Evolutionary conservation across 75 land plant genomes (phyloP).

Genomic region (Sequoia sempervirens): DNA sequence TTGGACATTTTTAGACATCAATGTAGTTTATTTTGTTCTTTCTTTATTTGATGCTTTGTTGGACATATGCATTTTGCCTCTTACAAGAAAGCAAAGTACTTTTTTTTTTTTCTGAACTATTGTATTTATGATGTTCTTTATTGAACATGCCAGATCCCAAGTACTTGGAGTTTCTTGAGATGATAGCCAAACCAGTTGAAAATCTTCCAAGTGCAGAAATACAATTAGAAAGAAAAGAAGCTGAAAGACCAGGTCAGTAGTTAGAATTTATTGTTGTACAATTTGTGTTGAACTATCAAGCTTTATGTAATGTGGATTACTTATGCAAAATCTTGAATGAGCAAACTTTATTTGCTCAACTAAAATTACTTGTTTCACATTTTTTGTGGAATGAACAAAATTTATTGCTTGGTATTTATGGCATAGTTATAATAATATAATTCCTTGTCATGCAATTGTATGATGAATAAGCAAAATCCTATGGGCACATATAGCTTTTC

Average conservation of each 20-base stretch:
- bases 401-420: background rate
- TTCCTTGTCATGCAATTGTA: background rate
- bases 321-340: background rate
- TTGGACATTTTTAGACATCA: background rate
- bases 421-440: background rate
- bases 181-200: slow-evolving; percentile 30
- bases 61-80: background rate
- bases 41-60: background rate
- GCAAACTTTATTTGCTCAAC: background rate
- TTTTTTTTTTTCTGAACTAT: background rate
- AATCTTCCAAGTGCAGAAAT: slow-evolving; percentile 46
- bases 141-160: slow-evolving; percentile 26
- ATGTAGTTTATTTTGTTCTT: background rate
- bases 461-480: background rate
- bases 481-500: background rate
- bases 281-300: background rate
- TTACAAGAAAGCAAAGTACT: background rate
- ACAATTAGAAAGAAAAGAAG: slow-evolving; percentile 41
- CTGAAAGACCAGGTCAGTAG: slow-evolving; percentile 17
- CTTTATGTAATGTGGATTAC: background rate
- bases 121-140: background rate
- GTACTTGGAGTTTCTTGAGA: slow-evolving; percentile 37
- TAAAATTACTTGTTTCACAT: background rate
- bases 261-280: background rate
- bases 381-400: too few species aligned